Evolutionary conservation across 108 stramenopile species (phyloP), one percentile per base, ranked within the genome.

Genomic region (Ochromonas danica): DNA sequence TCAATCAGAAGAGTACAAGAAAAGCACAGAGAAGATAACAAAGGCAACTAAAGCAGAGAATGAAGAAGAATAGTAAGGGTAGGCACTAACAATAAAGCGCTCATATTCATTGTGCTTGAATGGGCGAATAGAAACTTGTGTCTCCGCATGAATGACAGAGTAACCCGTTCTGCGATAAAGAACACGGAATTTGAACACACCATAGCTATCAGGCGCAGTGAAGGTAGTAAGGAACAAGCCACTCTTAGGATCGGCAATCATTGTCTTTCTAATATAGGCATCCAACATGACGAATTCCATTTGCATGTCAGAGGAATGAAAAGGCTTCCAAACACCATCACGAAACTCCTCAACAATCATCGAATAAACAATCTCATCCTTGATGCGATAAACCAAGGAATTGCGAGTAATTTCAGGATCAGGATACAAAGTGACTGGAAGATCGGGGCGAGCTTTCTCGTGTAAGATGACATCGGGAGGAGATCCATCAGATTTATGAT

Each of bases 201-300:
- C 87, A 63, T 88, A 85, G 0, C 40, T 83, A 84, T 88, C 87
- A 10, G 87, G 87, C 25, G 85, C 77, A 43, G 35, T 88, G 81
- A 88, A 86, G 0, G 43, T 41, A 14, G 81, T 83, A 35, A 36
- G 36, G 81, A 65, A 88, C 1, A 33, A 38, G 10, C 87, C 87
- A 40, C n/a, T 81, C 2, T 78, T 27, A 39, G 45, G 36, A 38
- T 78, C 81, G 35, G 31, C 25, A 1, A 42, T 79, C 35, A 88
- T 67, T 10, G 84, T 85, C 1, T 75, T 86, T 10, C 87, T 57
- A 40, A 86, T 71, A 43, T 85, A 82, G n/a, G 87, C 72, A 80
- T 88, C 87, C 39, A 88, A 85, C 87, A 88, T 88, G 60, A 88
- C 86, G 51, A 88, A 88, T 81, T 88, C 87, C 61, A 88, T 79